Percentiles rank a stretch among this genome's conserved stretches.
Conservation (phyloP, 148 eudicot species). For the Suaeda aralocaspica region DNA sequence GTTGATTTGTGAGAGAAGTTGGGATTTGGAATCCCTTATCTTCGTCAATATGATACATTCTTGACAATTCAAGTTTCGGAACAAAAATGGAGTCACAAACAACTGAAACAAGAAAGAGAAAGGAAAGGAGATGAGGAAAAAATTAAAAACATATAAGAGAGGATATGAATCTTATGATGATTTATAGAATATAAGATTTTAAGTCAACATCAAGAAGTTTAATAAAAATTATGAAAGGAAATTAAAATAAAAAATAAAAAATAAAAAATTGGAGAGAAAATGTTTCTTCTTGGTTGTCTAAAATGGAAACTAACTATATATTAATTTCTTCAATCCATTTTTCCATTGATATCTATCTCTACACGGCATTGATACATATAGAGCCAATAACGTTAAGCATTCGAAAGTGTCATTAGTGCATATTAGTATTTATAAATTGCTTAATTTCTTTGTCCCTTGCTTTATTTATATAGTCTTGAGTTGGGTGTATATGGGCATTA, state of each 20-base stretch:
- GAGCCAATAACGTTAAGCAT: constrained; percentile 40
- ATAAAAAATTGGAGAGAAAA: background rate
- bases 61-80: background rate
- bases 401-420: constrained; percentile 17
- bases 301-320: background rate
- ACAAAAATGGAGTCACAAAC: background rate
- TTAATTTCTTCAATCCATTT: constrained; percentile 18
- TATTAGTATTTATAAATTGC: constrained; percentile 7
- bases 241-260: no score
- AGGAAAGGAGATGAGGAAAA: background rate
- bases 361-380: constrained; percentile 28
- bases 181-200: constrained; percentile 19
- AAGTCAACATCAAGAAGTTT: constrained; percentile 20
- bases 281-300: background rate
- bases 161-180: no score
- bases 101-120: background rate
- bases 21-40: constrained; percentile 7
- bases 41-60: constrained; percentile 23
- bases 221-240: constrained; percentile 11
- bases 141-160: background rate
- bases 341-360: constrained; percentile 6
- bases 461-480: constrained; percentile 5
- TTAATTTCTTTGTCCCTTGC: constrained; percentile 23
- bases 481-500: constrained; percentile 10
- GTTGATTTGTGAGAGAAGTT: constrained; percentile 2